Base-by-base conservation (phyloP, 495 filamentous ascomycete genomes). In the Pyrenopolyporus hunteri region DNA sequence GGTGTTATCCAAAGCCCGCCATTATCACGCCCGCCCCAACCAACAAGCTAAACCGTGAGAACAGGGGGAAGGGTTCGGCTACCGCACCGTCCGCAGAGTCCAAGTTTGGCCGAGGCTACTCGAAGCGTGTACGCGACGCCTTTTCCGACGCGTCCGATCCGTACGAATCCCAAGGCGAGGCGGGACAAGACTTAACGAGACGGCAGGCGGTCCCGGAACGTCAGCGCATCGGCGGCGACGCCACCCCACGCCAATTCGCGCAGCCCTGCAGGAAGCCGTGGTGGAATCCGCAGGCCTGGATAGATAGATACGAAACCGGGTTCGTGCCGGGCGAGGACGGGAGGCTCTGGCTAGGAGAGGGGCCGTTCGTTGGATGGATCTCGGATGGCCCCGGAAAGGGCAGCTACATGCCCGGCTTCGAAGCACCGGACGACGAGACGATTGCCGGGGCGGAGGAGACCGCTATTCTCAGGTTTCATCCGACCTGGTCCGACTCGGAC, bases 331-430 rank as follows among this genome's bases (percentile, higher is more conserved):
- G 35, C 7, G 29, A 17, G 9, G 5, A 22, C 20, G 46, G 37
- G 7, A 54, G 35, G 11, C 23, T 58, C 13, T 57, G 46, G 48
- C 16, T 64, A 8, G 53, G 39, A 7, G 9, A 33, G 14, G 60
- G 53, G 4, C 60, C 60, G 23, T 64, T 53, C 33, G 29, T 29
- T 22, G 60, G 59, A 2, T 57, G 47, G 40, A 64, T 64, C 10
- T 37, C 40, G 9, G 32, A 36, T 5, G 60, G 60, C 6, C 46
- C 47, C 2, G 46, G 47, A 42, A 39, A 33, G 11, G 53, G 60
- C 20, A 10, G 26, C 16, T 57, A 64, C 13, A 48, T 43, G 25
- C 35, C 53, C 22, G 40, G 47, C 16, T 64, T 43, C 9, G 23
- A 29, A 8, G 39, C 42, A 36, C 60, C 60, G 20, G 42, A 48